Percentiles rank a stretch among this genome's conserved stretches.
Conservation (phyloP, 1,139 yeast species). For the Geotrichum reessii region DNA sequence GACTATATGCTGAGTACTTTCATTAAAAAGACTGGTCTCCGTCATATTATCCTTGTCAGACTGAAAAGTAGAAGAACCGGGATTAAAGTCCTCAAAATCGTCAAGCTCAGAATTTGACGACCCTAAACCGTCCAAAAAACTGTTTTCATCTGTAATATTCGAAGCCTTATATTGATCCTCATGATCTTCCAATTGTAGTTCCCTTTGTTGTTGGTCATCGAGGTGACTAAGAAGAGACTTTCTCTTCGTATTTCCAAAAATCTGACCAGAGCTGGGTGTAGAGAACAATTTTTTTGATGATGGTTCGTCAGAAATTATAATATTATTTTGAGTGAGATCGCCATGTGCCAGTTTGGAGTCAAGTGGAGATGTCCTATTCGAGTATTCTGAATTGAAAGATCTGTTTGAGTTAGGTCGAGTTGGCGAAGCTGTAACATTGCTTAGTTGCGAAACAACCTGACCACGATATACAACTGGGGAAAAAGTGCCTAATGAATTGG, state of each 20-base stretch:
- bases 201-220: not conserved
- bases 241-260: not conserved
- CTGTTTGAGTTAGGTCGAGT: not conserved
- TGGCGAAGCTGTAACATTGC: not conserved
- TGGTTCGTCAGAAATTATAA: not conserved
- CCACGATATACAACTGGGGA: not conserved
- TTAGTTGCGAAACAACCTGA: not conserved
- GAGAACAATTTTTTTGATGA: not conserved
- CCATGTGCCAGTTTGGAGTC: not conserved
- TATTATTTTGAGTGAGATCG: not conserved
- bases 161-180: not conserved
- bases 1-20: not conserved
- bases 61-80: not conserved
- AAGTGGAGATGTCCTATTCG: not conserved
- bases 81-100: not conserved
- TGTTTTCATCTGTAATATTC: not conserved
- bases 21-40: not conserved
- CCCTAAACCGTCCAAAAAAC: not conserved
- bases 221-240: not conserved
- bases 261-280: not conserved
- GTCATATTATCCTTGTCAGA: not conserved
- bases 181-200: not conserved
- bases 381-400: not conserved
- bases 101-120: not conserved
- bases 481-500: not conserved